These are phyloP conservation scores for Rhododendron simsii DNA, from an alignment of 148 eudicot genomes.

Conservation along the genomic window DNA sequence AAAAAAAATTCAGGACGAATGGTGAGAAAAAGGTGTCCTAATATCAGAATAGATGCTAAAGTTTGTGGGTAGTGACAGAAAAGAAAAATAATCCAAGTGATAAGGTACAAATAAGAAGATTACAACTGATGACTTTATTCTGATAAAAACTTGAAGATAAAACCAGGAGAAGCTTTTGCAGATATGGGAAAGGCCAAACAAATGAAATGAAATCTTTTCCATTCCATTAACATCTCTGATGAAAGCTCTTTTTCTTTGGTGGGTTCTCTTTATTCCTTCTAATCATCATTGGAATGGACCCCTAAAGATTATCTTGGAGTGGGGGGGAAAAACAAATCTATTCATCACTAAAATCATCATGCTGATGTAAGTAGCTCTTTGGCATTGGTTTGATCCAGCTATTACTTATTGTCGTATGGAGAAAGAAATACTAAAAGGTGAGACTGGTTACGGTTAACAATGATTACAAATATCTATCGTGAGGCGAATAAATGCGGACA, in stretches of 20 bases:
- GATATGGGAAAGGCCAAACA: not conserved
- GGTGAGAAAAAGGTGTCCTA: not conserved
- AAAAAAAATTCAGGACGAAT: not conserved
- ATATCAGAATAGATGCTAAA: conserved; percentile 1
- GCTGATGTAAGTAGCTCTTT: not conserved
- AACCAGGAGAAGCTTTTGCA: not conserved
- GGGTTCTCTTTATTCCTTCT: conserved; percentile 11
- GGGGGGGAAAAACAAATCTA: not conserved
- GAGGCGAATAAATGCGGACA: not conserved
- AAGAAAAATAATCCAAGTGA: not conserved
- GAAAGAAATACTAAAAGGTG: not conserved
- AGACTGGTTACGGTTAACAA: not conserved
- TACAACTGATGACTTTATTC: not conserved
- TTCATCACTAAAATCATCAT: not conserved
- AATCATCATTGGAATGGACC: conserved; percentile 12
- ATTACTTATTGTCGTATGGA: not conserved
- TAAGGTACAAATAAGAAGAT: not conserved
- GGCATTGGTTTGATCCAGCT: not conserved
- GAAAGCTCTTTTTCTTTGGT: not conserved
- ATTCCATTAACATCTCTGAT: not conserved
- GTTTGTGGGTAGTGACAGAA: not conserved
- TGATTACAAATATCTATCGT: not conserved
- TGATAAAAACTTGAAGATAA: not conserved
- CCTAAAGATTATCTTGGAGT: not conserved
- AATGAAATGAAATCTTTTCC: not conserved